phyloP scores from a whole-genome alignment of 2,329 filamentous ascomycete genomes.

The Aspergillus tanneri region DNA sequence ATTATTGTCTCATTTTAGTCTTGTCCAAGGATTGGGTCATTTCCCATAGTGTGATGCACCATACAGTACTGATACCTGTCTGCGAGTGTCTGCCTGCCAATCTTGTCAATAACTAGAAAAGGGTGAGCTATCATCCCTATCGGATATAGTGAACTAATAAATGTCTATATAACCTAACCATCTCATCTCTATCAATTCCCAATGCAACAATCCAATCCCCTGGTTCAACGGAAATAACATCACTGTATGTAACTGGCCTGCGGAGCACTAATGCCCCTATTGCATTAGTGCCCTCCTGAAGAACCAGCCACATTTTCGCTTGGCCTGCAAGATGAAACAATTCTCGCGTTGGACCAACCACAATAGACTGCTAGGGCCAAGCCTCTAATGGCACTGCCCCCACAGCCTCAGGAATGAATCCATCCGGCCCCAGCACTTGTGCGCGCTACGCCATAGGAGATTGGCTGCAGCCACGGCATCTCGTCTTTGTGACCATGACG shows the following conservation, averaged over 20 bases:
- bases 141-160: too few relatives aligned
- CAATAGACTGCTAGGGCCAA: background rate
- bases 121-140: too few relatives aligned
- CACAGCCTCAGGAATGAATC: background rate
- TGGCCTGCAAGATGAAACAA: conserved; percentile 18
- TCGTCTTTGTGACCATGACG: too few relatives aligned
- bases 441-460: too few relatives aligned
- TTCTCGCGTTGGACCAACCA: conserved; percentile 7
- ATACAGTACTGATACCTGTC: background rate
- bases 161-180: too few relatives aligned
- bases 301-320: conserved; percentile 17
- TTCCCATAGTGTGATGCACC: background rate
- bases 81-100: too few relatives aligned
- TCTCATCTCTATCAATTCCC: too few relatives aligned
- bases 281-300: conserved; percentile 2
- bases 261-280: conserved; percentile 1
- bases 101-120: too few relatives aligned
- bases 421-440: too few relatives aligned
- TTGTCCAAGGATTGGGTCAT: background rate
- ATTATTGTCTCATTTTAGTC: background rate
- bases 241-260: conserved; percentile 2
- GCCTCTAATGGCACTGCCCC: background rate
- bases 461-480: too few relatives aligned
- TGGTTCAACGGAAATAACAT: background rate
- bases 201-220: too few relatives aligned